A percentile compares a stretch with the other conserved stretches of the same genome.
Conservation (phyloP, 345 rosid species). For the Psidium guajava region DNA sequence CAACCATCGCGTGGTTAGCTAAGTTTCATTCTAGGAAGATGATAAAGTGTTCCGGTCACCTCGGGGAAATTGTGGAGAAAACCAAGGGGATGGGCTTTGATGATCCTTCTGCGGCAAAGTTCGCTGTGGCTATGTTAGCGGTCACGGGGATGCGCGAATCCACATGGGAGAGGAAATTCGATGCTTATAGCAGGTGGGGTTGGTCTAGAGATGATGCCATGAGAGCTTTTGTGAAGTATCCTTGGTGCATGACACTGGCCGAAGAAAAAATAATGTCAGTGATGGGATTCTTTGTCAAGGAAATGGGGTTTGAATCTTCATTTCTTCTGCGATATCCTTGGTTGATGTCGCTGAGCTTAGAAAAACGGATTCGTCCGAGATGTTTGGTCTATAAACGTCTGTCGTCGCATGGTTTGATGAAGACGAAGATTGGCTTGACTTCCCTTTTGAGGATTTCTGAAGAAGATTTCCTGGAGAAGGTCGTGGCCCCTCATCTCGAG, state of each 20-base stretch:
- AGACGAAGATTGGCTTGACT: neutral
- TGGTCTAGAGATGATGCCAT: neutral
- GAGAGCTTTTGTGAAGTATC: neutral
- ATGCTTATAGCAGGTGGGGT: too few species aligned
- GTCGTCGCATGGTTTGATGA: conserved; percentile 7
- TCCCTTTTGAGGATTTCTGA: neutral
- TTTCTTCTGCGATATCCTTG: neutral
- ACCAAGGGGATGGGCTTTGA: conserved; percentile 9
- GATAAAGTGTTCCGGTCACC: neutral
- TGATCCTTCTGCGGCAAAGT: neutral
- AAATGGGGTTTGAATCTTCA: conserved; percentile 8
- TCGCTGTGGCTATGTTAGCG: neutral
- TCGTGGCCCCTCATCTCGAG: neutral
- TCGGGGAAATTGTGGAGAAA: neutral
- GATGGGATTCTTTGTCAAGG: conserved; percentile 5
- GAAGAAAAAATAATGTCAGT: neutral
- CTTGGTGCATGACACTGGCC: neutral
- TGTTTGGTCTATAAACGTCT: conserved; percentile 3
- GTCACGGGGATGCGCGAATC: too few species aligned
- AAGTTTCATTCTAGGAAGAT: neutral
- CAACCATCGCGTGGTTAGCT: neutral
- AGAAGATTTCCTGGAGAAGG: conserved; percentile 3
- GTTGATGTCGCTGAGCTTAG: conserved; percentile 9
- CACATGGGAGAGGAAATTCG: too few species aligned
- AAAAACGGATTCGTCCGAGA: conserved; percentile 23